These are phyloP conservation scores for Podaxis mareebaensis DNA, from an alignment of 768 basidiomycete genomes.

Conservation along the genomic window DNA sequence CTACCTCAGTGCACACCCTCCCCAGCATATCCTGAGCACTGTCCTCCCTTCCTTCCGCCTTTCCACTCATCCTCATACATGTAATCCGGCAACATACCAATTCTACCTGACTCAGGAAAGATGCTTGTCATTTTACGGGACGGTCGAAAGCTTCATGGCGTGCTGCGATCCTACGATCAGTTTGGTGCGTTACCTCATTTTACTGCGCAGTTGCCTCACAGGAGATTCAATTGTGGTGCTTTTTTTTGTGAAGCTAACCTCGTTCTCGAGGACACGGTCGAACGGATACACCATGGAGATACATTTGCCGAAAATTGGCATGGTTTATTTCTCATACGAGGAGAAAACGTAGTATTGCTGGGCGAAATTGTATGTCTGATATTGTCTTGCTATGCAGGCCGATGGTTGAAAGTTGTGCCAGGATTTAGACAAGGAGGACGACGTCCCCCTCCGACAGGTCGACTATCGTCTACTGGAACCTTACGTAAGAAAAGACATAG, in stretches of 20 bases:
- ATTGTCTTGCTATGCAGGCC: conserved; percentile 4
- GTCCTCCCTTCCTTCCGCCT: conserved; percentile 27
- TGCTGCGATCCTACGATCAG: conserved; percentile 96
- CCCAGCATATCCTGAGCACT: conserved; percentile 51
- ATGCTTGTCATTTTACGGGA: conserved; percentile 97
- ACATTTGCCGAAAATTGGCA: conserved; percentile 86
- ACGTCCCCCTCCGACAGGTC: conserved; percentile 74
- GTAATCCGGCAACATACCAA: background rate
- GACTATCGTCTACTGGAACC: conserved; percentile 70
- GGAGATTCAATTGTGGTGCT: conserved; percentile 4
- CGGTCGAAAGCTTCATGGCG: conserved; percentile 94
- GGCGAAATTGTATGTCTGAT: conserved; percentile 86
- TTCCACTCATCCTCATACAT: conserved; percentile 18
- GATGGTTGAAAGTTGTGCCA: conserved; percentile 30
- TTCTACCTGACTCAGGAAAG: conserved; percentile 70
- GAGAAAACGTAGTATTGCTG: conserved; percentile 96
- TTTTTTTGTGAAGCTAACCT: conserved; percentile 74
- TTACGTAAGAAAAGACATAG: conserved; percentile 73
- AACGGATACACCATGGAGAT: conserved; percentile 89
- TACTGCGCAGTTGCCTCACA: background rate
- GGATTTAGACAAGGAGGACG: conserved; percentile 94
- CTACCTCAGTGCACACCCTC: conserved; percentile 49
- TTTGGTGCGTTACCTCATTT: conserved; percentile 66
- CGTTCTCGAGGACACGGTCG: conserved; percentile 93
- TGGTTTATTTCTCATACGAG: conserved; percentile 92